These are phyloP conservation scores for Candida morakotiae DNA, from an alignment of 805 yeast genomes.

Conservation along the genomic window DNA sequence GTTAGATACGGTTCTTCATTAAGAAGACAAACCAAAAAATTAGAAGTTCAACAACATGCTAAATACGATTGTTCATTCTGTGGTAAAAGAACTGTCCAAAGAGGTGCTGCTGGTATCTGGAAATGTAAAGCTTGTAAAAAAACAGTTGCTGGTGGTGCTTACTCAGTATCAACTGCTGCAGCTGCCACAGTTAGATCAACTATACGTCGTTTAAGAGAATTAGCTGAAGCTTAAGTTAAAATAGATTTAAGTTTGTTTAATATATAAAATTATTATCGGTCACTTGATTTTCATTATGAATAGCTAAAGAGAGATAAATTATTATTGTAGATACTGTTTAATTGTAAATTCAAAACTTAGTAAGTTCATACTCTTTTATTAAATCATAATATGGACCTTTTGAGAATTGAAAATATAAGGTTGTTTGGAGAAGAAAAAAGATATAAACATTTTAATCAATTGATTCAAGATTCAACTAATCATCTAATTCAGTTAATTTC, in stretches of 20 bases:
- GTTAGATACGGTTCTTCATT: constrained; percentile 99
- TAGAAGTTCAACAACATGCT: constrained; percentile 98
- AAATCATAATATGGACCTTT: too few relatives aligned
- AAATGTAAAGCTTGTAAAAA: constrained; percentile 89
- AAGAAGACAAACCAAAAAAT: constrained; percentile 99
- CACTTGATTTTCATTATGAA: too few relatives aligned
- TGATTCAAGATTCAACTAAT: too few relatives aligned
- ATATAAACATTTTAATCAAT: too few relatives aligned
- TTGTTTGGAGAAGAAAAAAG: too few relatives aligned
- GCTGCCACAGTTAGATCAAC: constrained; percentile 99
- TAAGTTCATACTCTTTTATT: too few relatives aligned
- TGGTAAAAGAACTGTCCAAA: constrained; percentile 97
- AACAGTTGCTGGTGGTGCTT: constrained; percentile 99
- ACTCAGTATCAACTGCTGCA: constrained; percentile 98
- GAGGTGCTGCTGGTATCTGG: constrained; percentile 99
- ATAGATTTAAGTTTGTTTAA: neutral
- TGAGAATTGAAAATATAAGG: too few relatives aligned
- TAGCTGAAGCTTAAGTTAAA: constrained; percentile 90
- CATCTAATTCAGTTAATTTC: too few relatives aligned
- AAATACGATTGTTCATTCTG: constrained; percentile 99
- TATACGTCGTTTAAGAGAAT: constrained; percentile 99
- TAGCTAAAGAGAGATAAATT: too few relatives aligned
- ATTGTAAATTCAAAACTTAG: too few relatives aligned
- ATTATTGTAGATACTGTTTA: too few relatives aligned
- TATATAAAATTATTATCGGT: neutral